Conservation (phyloP, 257 asterid species). For the Linderniella brevidens region DNA sequence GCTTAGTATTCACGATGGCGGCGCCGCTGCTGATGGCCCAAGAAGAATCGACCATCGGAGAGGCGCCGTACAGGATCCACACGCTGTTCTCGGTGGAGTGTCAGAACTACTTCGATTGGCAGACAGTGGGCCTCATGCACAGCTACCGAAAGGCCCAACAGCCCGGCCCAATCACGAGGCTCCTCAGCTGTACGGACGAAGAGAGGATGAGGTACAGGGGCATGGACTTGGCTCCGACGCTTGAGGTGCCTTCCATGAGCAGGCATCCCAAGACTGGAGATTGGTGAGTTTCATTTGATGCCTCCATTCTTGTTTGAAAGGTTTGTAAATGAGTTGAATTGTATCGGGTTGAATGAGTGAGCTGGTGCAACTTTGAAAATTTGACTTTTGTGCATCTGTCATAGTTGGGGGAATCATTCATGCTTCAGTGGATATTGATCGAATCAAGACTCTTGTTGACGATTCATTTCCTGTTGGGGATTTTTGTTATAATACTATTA, state of each 20-base stretch:
- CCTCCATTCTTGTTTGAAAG: background rate
- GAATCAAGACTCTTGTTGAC: no score
- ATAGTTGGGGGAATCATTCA: no score
- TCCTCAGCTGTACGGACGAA: constrained; percentile 76
- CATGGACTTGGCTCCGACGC: constrained; percentile 90
- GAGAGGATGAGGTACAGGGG: constrained; percentile 54
- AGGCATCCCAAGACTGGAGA: constrained; percentile 61
- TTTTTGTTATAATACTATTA: constrained; percentile 5
- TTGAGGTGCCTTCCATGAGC: constrained; percentile 94
- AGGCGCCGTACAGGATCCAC: constrained; percentile 71
- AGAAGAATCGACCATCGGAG: constrained; percentile 13
- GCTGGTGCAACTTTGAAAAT: background rate
- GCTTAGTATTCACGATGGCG: constrained; percentile 8
- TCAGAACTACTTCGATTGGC: constrained; percentile 96
- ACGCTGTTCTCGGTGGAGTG: constrained; percentile 93
- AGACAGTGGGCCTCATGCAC: constrained; percentile 90
- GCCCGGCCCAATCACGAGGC: constrained; percentile 88
- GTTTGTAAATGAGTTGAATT: background rate
- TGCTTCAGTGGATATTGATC: no score
- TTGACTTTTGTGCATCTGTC: background rate
- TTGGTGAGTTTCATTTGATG: constrained; percentile 32
- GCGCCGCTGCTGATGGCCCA: constrained; percentile 15
- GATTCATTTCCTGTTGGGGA: no score
- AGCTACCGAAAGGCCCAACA: constrained; percentile 64
- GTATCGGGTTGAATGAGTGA: background rate